Evolutionary conservation across 1,284 basidiomycete genomes (phyloP).

Genomic region (Anthracocystis walkeri): DNA sequence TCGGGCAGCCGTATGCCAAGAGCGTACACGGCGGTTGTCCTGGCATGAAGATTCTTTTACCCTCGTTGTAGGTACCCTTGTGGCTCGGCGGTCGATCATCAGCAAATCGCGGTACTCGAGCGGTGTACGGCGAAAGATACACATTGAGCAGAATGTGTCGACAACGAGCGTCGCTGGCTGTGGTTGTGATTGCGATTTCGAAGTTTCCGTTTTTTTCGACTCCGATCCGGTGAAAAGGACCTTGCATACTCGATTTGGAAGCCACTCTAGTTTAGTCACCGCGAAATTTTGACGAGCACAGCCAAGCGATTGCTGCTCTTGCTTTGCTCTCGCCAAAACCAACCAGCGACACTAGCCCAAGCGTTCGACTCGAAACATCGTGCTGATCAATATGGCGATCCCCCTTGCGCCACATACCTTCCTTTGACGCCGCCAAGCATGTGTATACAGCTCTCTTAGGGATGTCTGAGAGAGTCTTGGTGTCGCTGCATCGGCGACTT

Average conservation of each 20-base stretch:
- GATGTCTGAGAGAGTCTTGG: too few species aligned
- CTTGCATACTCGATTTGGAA: background rate
- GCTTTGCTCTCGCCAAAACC: background rate
- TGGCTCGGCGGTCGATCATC: conserved; percentile 2
- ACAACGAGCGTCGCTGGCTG: background rate
- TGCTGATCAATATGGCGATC: background rate
- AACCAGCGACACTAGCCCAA: background rate
- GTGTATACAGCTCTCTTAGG: too few species aligned
- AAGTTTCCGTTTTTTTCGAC: conserved; percentile 9
- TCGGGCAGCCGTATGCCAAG: conserved; percentile 2
- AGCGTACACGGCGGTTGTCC: background rate
- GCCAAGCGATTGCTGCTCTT: background rate
- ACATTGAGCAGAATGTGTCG: background rate
- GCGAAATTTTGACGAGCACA: conserved; percentile 14
- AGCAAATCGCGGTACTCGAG: background rate
- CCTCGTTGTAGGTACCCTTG: background rate
- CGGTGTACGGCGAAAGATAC: background rate
- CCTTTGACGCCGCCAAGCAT: too few species aligned
- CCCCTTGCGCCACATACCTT: background rate
- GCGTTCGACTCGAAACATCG: background rate
- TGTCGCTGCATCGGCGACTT: background rate
- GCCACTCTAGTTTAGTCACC: conserved; percentile 8
- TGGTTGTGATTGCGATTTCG: background rate
- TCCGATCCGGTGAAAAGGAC: conserved; percentile 17
- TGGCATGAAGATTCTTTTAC: background rate